Percentiles rank a stretch among this genome's conserved stretches.
These are phyloP conservation scores for Pulveroboletus sp. DNA, from an alignment of 768 basidiomycete genomes.

Conservation along the genomic window DNA sequence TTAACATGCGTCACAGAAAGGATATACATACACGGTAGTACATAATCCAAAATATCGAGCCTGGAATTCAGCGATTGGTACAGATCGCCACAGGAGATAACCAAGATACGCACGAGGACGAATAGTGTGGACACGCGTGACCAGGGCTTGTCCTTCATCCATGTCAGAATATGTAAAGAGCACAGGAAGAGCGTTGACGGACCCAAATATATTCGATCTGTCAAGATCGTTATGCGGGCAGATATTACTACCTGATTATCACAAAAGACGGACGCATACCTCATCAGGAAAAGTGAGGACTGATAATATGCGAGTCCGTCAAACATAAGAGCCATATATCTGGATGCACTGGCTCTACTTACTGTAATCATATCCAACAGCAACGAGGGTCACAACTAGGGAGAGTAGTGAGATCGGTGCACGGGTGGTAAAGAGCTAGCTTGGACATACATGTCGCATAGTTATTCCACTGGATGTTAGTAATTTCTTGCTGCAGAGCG, in stretches of 20 bases:
- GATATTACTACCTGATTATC: not conserved
- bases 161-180: not conserved
- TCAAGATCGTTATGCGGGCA: not conserved
- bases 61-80: not conserved
- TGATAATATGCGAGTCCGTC: too few relatives aligned
- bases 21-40: not conserved
- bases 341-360: too few relatives aligned
- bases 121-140: not conserved
- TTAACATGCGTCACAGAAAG: not conserved
- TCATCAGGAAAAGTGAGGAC: not conserved
- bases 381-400: too few relatives aligned
- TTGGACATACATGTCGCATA: too few relatives aligned
- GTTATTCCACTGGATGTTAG: too few relatives aligned
- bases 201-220: not conserved
- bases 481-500: too few relatives aligned
- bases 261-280: not conserved
- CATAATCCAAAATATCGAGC: not conserved
- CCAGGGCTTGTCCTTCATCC: not conserved
- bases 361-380: too few relatives aligned
- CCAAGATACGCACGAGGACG: not conserved
- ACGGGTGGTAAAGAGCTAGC: too few relatives aligned
- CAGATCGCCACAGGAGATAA: not conserved
- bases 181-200: not conserved
- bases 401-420: too few relatives aligned
- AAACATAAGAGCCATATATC: too few relatives aligned